phyloP scores from a whole-genome alignment of 164 flowering plant species.

The Magnolia kwangsiensis region DNA sequence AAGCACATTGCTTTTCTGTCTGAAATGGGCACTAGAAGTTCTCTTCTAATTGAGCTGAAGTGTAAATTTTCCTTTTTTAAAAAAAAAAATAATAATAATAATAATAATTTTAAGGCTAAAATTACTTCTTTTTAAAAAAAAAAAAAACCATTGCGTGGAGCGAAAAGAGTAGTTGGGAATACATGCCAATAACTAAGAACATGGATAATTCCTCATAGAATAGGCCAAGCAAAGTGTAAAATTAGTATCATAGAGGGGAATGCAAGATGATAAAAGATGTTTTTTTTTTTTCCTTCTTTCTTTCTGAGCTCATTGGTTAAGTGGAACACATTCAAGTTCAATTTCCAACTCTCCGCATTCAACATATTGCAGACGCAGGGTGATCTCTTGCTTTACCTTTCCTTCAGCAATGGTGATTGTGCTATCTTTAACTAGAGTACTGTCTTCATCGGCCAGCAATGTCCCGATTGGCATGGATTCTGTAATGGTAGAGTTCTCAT shows the following conservation, averaged over 20 bases:
- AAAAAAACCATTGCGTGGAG: background rate
- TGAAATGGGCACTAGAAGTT: background rate
- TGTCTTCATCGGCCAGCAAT: slow-evolving; percentile 60
- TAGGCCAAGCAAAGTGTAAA: background rate
- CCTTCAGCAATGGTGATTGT: slow-evolving; percentile 46
- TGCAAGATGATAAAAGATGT: background rate
- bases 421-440: slow-evolving; percentile 58
- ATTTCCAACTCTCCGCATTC: slow-evolving; percentile 63
- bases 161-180: background rate
- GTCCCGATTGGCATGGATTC: slow-evolving; percentile 66
- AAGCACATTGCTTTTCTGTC: no score
- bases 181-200: background rate
- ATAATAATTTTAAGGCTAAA: no score
- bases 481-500: slow-evolving; percentile 38
- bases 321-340: slow-evolving; percentile 39
- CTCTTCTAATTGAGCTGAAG: background rate
- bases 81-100: no score
- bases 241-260: background rate
- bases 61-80: background rate
- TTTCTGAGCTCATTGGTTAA: slow-evolving; percentile 19
- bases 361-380: slow-evolving; percentile 59
- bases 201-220: background rate
- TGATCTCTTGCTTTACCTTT: slow-evolving; percentile 36
- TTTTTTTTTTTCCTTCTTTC: background rate
- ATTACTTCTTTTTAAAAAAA: no score